phyloP scores from a whole-genome alignment of 371 early-diverging fungal genomes.

The Lichtheimia hyalospora region DNA sequence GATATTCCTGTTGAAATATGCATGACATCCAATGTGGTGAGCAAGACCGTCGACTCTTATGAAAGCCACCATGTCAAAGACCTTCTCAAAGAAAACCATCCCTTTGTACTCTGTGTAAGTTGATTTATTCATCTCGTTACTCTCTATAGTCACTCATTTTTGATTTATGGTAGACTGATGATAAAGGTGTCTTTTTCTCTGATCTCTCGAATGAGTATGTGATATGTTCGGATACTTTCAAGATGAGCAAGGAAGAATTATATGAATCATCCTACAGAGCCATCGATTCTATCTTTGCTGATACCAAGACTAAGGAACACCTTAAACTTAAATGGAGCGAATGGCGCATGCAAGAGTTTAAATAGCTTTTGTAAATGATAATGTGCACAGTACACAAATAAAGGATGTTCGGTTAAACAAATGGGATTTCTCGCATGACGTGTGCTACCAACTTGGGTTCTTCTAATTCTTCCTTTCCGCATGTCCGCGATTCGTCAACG shows the following conservation, averaged over 20 bases:
- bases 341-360: slow-evolving; percentile 23
- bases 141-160: not conserved
- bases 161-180: slow-evolving; percentile 50
- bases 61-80: slow-evolving; percentile 60
- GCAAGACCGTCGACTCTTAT: slow-evolving; percentile 51
- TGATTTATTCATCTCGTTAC: not conserved
- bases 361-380: no score
- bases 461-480: not conserved
- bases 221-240: slow-evolving; percentile 38
- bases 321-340: slow-evolving; percentile 32
- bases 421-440: no score
- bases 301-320: slow-evolving; percentile 24
- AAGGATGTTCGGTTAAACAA: no score
- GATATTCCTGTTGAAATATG: slow-evolving; percentile 64
- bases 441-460: not conserved
- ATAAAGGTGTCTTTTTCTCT: slow-evolving; percentile 59
- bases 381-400: no score
- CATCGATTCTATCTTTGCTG: slow-evolving; percentile 53
- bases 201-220: slow-evolving; percentile 52
- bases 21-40: slow-evolving; percentile 65
- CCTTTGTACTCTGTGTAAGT: slow-evolving; percentile 61
- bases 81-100: slow-evolving; percentile 41
- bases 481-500: slow-evolving; percentile 7
- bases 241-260: slow-evolving; percentile 31
- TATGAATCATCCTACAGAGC: slow-evolving; percentile 40